These are phyloP conservation scores for Somion occarium DNA, from an alignment of 1,284 basidiomycete species.

Conservation along the genomic window DNA sequence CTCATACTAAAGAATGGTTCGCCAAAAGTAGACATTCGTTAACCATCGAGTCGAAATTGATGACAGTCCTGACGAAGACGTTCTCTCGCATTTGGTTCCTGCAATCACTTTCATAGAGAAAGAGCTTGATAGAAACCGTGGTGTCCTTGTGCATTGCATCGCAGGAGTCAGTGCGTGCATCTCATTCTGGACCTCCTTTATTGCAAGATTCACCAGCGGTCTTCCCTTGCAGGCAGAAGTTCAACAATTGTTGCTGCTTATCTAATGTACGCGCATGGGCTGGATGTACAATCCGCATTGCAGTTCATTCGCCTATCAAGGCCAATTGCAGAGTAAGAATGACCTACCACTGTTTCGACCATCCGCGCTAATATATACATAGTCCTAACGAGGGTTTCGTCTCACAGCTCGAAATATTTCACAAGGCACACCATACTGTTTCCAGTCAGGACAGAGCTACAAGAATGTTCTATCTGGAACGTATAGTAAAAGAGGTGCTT, in stretches of 20 bases:
- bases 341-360: no score
- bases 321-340: conserved; percentile 67
- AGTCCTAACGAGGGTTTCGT: conserved; percentile 82
- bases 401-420: conserved; percentile 73
- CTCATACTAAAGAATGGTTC: background rate
- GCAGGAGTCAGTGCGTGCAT: conserved; percentile 74
- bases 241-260: conserved; percentile 81
- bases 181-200: no score
- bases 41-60: conserved; percentile 69
- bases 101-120: conserved; percentile 78
- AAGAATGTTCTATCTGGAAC: conserved; percentile 77
- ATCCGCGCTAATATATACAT: background rate
- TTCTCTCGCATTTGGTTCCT: conserved; percentile 71
- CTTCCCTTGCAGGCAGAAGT: conserved; percentile 63
- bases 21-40: conserved; percentile 52
- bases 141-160: conserved; percentile 83
- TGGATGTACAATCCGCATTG: conserved; percentile 66
- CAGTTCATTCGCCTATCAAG: conserved; percentile 61
- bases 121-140: conserved; percentile 67
- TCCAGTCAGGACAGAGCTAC: conserved; percentile 66
- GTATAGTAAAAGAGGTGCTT: conserved; percentile 69
- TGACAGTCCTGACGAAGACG: conserved; percentile 66
- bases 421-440: conserved; percentile 65
- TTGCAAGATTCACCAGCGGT: conserved; percentile 1
- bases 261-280: conserved; percentile 67